Base-by-base conservation (phyloP, 2,329 filamentous ascomycete species). In the Stylonectria norvegica region DNA sequence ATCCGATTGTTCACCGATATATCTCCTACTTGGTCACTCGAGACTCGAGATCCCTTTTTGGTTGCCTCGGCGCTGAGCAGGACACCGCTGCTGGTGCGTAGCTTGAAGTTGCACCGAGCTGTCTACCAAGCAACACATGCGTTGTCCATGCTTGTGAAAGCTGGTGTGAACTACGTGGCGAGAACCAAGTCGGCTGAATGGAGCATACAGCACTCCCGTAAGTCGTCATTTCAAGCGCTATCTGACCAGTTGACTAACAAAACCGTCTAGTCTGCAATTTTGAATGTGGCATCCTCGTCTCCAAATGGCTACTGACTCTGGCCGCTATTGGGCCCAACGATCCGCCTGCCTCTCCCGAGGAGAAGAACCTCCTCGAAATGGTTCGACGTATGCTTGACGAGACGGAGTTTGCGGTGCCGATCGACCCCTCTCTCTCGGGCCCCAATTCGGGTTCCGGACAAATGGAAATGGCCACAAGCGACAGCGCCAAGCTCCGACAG, bases 71-170 rank as follows among this genome's bases (percentile, higher is more conserved):
- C 79, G 2, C 73, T 86, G 46, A 72, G 72, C 38, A 71, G 75
- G 34, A 76, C 77, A 14, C 78, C 80, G 1, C 66, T 76, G 18
- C 70, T 84, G 9, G 69, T 76, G 15, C 72, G 83, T 36, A 81
- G 75, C 38, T 66, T 74, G 15, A 75, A 78, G 20, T 70, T 85
- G 17, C 79, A 78, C 22, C 69, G 80, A 32, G 83, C 82, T 1
- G 75, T 86, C 0, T 73, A 84, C 19, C 83, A 86, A 52, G 79
- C 81, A 2, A 78, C 83, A 19, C 83, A 86, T 55, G 81, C 83
- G 1, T 65, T 87, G 23, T 82, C 80, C 4, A 80, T 85, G 67
- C 66, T 83, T 17, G 78, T 84, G 43, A 83, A 81, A 57, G 69
- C 73, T 11, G 78, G 78, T 0, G 77, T 82, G 15, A 79, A 78